phyloP scores from a whole-genome alignment of 768 basidiomycete genomes.

The Suillus lakei region DNA sequence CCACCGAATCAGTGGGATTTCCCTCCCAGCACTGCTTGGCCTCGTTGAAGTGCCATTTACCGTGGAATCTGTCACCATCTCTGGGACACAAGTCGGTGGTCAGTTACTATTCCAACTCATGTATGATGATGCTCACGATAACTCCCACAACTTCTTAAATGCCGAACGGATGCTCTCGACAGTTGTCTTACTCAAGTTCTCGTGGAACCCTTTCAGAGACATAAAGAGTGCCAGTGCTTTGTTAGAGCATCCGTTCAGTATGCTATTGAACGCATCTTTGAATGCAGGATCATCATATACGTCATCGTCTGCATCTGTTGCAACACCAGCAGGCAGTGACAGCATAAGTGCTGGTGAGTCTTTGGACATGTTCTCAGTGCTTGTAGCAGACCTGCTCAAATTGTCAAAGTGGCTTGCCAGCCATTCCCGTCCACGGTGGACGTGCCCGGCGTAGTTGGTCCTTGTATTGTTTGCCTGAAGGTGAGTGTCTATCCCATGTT shows the following conservation, averaged over 20 bases:
- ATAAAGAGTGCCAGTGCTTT: constrained; percentile 2
- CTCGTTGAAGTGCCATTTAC: background rate
- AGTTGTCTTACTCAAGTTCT: background rate
- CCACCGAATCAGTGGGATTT: constrained; percentile 31
- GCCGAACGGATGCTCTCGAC: constrained; percentile 8
- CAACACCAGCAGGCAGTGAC: background rate
- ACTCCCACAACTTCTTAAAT: constrained; percentile 14
- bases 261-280: background rate
- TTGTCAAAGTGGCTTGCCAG: background rate
- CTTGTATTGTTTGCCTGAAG: constrained; percentile 6
- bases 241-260: constrained; percentile 1
- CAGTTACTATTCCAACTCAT: background rate
- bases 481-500: constrained; percentile 8
- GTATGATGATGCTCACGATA: background rate
- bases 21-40: constrained; percentile 16
- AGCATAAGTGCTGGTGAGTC: too few species aligned
- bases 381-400: too few species aligned
- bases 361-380: too few species aligned
- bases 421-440: constrained; percentile 6
- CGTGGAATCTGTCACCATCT: background rate
- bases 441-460: constrained; percentile 5
- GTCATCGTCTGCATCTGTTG: background rate
- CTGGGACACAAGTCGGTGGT: background rate
- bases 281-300: background rate
- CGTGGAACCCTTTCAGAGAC: constrained; percentile 6